phyloP scores from a whole-genome alignment of 1,139 yeast genomes.

The Debaryomyces robertsiae region DNA sequence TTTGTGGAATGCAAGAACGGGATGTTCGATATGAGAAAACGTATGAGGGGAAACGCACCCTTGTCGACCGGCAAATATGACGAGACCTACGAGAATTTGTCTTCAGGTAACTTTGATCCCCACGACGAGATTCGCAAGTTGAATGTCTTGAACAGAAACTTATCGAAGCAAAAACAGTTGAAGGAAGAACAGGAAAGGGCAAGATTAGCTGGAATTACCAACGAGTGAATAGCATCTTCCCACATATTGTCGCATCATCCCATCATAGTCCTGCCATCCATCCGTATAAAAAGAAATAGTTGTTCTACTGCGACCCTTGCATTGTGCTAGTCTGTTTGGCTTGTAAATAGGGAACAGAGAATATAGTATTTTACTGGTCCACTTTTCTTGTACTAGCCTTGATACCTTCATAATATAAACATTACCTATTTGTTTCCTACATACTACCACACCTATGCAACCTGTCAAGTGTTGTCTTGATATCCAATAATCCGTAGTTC shows the following conservation, averaged over 20 bases:
- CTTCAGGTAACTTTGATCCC: slow-evolving; percentile 80
- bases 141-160: slow-evolving; percentile 53
- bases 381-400: too few relatives aligned
- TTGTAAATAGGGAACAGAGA: too few relatives aligned
- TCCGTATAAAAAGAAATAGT: too few relatives aligned
- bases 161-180: slow-evolving; percentile 34
- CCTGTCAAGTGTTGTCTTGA: too few relatives aligned
- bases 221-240: not conserved
- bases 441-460: too few relatives aligned
- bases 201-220: slow-evolving; percentile 14
- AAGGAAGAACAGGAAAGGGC: slow-evolving; percentile 22
- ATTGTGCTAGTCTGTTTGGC: too few relatives aligned
- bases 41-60: slow-evolving; percentile 94
- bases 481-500: too few relatives aligned
- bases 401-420: too few relatives aligned
- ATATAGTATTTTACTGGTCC: too few relatives aligned
- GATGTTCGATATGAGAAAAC: slow-evolving; percentile 82
- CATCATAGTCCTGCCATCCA: not conserved
- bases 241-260: too few relatives aligned
- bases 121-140: slow-evolving; percentile 75
- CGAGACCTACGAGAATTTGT: slow-evolving; percentile 76
- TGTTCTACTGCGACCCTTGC: too few relatives aligned
- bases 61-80: slow-evolving; percentile 90
- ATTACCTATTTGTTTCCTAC: too few relatives aligned
- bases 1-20: slow-evolving; percentile 89